phyloP scores from a whole-genome alignment of 768 basidiomycete species.

The Amanita brunnescens region DNA sequence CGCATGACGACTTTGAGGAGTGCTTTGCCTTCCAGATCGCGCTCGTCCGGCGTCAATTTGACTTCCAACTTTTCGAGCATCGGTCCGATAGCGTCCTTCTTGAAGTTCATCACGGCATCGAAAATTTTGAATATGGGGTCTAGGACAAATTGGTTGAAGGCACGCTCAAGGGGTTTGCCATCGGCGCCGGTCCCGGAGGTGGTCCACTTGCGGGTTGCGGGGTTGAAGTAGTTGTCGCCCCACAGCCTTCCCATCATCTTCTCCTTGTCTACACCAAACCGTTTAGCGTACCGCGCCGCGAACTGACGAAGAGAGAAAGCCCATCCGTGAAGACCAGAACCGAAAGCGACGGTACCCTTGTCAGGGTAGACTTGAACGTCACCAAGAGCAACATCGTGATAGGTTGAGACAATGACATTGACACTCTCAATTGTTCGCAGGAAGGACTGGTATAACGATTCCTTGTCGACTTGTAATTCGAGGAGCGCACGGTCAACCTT shows the following conservation, averaged over 20 bases:
- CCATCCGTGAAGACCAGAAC: slow-evolving; percentile 99
- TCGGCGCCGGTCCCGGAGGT: slow-evolving; percentile 66
- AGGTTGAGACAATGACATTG: slow-evolving; percentile 98
- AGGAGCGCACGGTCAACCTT: slow-evolving; percentile 99
- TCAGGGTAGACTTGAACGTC: slow-evolving; percentile 99
- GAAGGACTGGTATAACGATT: slow-evolving; percentile 97
- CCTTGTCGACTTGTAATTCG: slow-evolving; percentile 95
- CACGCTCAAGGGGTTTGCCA: slow-evolving; percentile 92
- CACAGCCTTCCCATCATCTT: slow-evolving; percentile 98
- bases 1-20: slow-evolving; percentile 98
- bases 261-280: slow-evolving; percentile 97
- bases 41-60: slow-evolving; percentile 80
- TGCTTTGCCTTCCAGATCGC: slow-evolving; percentile 89
- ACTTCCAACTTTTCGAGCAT: slow-evolving; percentile 97
- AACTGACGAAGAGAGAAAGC: slow-evolving; percentile 99
- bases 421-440: slow-evolving; percentile 94
- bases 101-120: slow-evolving; percentile 98
- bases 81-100: slow-evolving; percentile 75
- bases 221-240: slow-evolving; percentile 99
- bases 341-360: slow-evolving; percentile 96
- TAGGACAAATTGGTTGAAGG: slow-evolving; percentile 97
- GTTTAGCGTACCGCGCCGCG: slow-evolving; percentile 90
- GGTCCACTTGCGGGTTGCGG: slow-evolving; percentile 92
- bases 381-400: slow-evolving; percentile 88
- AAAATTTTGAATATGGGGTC: slow-evolving; percentile 99